phyloP scores from a whole-genome alignment of 306 rosid genomes.

The Quercus berberidifolia region DNA sequence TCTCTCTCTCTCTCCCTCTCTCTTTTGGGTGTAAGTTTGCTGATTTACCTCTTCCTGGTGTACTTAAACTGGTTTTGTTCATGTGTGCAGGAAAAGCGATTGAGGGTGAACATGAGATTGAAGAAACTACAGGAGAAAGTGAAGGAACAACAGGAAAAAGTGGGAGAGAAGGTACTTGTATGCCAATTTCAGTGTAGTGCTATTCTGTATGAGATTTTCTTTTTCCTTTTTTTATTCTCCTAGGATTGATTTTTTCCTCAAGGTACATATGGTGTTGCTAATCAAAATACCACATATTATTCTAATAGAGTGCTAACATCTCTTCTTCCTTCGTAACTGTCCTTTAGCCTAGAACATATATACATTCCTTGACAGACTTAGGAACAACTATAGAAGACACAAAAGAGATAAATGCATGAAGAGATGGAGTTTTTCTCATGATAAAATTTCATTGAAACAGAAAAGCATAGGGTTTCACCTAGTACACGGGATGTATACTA shows the following conservation, averaged over 20 bases:
- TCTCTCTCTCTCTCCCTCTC: too few species aligned
- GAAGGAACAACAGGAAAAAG: slow-evolving; percentile 94
- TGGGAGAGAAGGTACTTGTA: slow-evolving; percentile 73
- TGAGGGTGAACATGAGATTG: slow-evolving; percentile 88
- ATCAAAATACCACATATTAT: neutral
- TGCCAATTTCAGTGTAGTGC: neutral
- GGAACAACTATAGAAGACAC: too few species aligned
- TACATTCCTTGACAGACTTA: too few species aligned
- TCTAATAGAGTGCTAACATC: too few species aligned
- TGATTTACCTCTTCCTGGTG: neutral
- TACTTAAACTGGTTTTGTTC: slow-evolving; percentile 13
- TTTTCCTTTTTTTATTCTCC: neutral
- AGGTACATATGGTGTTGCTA: neutral
- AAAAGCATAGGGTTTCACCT: too few species aligned
- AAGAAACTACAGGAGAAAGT: slow-evolving; percentile 94
- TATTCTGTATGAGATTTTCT: neutral
- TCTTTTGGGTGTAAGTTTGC: too few species aligned
- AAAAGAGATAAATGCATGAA: too few species aligned
- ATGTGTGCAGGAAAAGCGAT: slow-evolving; percentile 72
- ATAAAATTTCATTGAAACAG: too few species aligned
- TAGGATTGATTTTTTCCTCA: neutral
- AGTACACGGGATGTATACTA: too few species aligned
- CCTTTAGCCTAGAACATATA: too few species aligned
- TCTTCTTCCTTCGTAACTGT: too few species aligned
- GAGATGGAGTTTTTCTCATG: too few species aligned